Base-by-base conservation (phyloP, 495 filamentous ascomycete species). In the Recurvomyces mirabilis region DNA sequence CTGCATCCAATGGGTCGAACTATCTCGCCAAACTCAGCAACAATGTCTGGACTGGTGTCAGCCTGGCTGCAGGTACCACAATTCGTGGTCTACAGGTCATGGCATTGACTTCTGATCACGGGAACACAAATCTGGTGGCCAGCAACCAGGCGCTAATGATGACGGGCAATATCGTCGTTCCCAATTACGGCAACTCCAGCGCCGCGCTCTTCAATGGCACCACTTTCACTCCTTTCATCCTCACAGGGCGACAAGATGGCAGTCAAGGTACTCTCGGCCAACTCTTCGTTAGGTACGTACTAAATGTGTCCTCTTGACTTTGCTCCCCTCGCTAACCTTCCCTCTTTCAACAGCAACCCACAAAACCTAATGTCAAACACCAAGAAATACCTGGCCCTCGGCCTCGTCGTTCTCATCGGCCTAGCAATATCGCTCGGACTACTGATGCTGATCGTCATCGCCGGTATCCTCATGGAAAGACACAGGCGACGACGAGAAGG, bases 341-440 rank as follows among this genome's bases (percentile, higher is more conserved):
- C 10, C 26, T 11, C 14, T n/a, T 3, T 26, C 6, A 7, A 19
- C 39, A 42, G 41, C 35, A 54, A 54, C 32, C 46, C 51, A 10
- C 18, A 28, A 19, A 31, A 28, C 25, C 25, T 45, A 10, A 49
- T 50, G 46, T 9, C 23, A 9, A n/a, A 22, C 29, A 30, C 56
- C 72, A 75, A 63, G 49, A 60, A 67, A 47, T 70, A 75, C 58
- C 73, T 91, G 48, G 82, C 86, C 9, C 71, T 83, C 46, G 93
- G 85, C 26, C 88, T 93, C 50, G 73, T 95, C 23, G 83, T 95
- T 13, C 72, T 99, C 23, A 88, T 99, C 35, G 81, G 78, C n/a
- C 80, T 99, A 43, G 93, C 82, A 35, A 84, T 91, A 48, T 79
- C 91, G 0, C 75, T 96, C 6, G 87, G 71, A 36, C 74, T 88